phyloP scores from a whole-genome alignment of 345 rosid species.

The Nasturtium officinale region DNA sequence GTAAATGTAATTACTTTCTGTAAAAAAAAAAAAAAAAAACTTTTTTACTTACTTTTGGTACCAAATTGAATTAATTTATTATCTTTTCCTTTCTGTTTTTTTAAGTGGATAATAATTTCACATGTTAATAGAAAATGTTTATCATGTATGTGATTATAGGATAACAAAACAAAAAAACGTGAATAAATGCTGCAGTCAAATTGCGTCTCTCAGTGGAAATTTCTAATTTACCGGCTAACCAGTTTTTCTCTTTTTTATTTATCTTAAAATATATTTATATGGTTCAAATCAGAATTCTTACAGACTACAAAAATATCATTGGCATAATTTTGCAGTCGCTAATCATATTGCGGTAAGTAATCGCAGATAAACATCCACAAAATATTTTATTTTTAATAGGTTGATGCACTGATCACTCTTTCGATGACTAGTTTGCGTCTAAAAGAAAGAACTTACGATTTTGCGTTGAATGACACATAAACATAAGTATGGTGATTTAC shows the following conservation, averaged over 20 bases:
- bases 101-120: neutral
- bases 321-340: neutral
- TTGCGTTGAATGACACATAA: no score
- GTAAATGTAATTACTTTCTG: conserved; percentile 37
- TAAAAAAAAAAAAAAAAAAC: conserved; percentile 14
- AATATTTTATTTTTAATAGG: no score
- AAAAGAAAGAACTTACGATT: no score
- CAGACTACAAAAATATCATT: neutral
- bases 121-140: neutral
- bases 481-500: no score
- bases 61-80: neutral
- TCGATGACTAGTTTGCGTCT: neutral
- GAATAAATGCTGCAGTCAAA: neutral
- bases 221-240: neutral
- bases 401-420: neutral
- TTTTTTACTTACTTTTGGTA: conserved; percentile 29
- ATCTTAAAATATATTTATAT: neutral
- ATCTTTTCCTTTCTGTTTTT: neutral
- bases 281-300: neutral
- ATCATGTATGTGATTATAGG: neutral
- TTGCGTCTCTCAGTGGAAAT: neutral
- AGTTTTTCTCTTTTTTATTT: neutral
- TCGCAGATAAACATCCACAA: no score
- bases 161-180: neutral
- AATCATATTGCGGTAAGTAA: neutral